Percentiles rank a stretch among this genome's conserved stretches.
phyloP scores from a whole-genome alignment of 78 protist genomes.

The Dictyostelium citrinum region DNA sequence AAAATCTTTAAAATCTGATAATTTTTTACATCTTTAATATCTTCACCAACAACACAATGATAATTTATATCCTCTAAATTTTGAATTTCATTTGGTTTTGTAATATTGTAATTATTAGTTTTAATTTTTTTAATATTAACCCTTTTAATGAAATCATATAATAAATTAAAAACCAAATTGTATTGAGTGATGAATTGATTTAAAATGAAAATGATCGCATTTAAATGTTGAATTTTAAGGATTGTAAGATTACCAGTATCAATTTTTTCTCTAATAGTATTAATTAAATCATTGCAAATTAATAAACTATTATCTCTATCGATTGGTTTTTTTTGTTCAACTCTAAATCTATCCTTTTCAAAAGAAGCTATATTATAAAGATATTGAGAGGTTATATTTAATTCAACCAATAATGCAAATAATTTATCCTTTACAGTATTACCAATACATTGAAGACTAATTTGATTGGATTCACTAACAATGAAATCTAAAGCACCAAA shows the following conservation, averaged over 20 bases:
- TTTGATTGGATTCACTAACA: not conserved
- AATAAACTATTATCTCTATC: constrained; percentile 12
- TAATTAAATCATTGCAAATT: not conserved
- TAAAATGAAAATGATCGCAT: not conserved
- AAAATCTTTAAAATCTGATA: constrained; percentile 6
- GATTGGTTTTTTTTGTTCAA: not conserved
- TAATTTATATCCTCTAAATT: not conserved
- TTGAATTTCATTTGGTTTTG: not conserved
- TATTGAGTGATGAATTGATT: not conserved
- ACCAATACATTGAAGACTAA: not conserved
- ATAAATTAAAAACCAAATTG: not conserved
- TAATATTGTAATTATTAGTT: not conserved
- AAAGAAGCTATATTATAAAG: constrained; percentile 8
- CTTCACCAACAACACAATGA: not conserved
- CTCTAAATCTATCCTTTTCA: not conserved
- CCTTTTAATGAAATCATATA: not conserved
- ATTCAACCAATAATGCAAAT: not conserved
- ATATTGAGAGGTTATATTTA: not conserved
- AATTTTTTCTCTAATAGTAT: not conserved
- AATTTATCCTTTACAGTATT: not conserved
- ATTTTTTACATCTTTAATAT: constrained; percentile 2
- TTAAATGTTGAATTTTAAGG: not conserved
- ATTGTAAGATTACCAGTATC: not conserved
- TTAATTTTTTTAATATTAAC: not conserved
- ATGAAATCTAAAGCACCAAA: constrained; percentile 11